Evolutionary conservation across 1,284 basidiomycete species (phyloP).

Genomic region (Papiliotrema laurentii): DNA sequence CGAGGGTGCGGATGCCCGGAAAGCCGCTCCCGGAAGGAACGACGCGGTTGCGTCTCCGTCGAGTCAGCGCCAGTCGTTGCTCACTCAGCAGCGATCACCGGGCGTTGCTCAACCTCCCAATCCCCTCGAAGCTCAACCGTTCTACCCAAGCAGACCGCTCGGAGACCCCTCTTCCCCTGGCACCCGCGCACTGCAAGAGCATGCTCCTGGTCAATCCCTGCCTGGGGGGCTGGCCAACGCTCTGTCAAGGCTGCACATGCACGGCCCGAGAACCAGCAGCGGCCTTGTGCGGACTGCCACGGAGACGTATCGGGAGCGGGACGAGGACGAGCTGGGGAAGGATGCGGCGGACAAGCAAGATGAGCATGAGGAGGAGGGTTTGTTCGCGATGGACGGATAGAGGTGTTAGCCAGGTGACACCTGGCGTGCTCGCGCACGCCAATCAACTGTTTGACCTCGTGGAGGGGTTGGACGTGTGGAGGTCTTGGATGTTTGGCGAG

Average conservation of each 20-base stretch:
- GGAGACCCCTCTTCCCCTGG: slow-evolving; percentile 36
- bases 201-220: slow-evolving; percentile 45
- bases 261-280: slow-evolving; percentile 13
- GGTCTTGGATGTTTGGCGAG: too few relatives aligned
- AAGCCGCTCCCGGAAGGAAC: slow-evolving; percentile 6
- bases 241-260: slow-evolving; percentile 45
- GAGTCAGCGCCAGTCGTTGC: slow-evolving; percentile 23
- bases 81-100: slow-evolving; percentile 33
- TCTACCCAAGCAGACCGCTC: slow-evolving; percentile 25
- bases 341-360: neutral
- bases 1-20: slow-evolving; percentile 40
- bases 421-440: neutral
- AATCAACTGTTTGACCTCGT: neutral
- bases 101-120: slow-evolving; percentile 1
- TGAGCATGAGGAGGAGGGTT: slow-evolving; percentile 25
- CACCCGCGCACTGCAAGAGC: slow-evolving; percentile 38
- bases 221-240: slow-evolving; percentile 46
- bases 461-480: neutral
- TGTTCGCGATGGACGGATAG: slow-evolving; percentile 34
- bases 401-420: neutral
- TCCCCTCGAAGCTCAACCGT: slow-evolving; percentile 10
- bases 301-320: neutral
- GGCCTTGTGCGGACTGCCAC: neutral
- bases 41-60: slow-evolving; percentile 19
- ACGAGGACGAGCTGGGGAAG: too few relatives aligned